Evolutionary conservation across 2,329 filamentous ascomycete genomes (phyloP).

Genomic region (Lizonia empirigonia): DNA sequence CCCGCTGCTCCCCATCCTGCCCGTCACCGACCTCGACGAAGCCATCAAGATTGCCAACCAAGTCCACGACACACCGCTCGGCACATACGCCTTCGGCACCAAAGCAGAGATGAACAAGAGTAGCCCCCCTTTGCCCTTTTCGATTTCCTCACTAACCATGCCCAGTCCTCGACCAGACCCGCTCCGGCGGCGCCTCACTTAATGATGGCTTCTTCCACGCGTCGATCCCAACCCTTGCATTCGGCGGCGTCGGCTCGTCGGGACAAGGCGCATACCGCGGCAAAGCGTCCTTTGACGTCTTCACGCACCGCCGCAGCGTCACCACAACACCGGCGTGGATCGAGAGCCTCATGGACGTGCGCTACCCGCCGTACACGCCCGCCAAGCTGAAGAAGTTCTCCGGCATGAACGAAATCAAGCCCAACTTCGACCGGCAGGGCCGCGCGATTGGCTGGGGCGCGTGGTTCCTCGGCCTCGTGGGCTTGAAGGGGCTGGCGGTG

Average conservation of each 20-base stretch:
- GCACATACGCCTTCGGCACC: constrained; percentile 83
- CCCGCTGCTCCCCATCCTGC: constrained; percentile 83
- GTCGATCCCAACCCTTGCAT: constrained; percentile 72
- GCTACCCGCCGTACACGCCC: constrained; percentile 66
- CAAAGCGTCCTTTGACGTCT: constrained; percentile 71
- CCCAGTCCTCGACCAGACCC: constrained; percentile 53
- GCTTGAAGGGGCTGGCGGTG: constrained; percentile 39
- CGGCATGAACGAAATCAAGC: constrained; percentile 58
- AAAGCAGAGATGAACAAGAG: constrained; percentile 77
- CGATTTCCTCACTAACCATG: not conserved
- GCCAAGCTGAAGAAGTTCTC: constrained; percentile 61
- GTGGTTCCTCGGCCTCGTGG: constrained; percentile 41
- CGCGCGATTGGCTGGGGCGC: constrained; percentile 39
- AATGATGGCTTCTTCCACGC: constrained; percentile 71
- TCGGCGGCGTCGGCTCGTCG: constrained; percentile 82
- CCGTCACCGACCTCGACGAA: constrained; percentile 79
- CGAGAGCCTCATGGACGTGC: constrained; percentile 68
- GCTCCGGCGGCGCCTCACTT: constrained; percentile 58
- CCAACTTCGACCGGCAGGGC: constrained; percentile 66
- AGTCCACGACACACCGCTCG: constrained; percentile 82
- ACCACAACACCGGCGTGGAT: constrained; percentile 70
- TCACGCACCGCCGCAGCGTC: constrained; percentile 66
- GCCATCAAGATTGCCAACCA: constrained; percentile 82
- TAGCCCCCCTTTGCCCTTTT: constrained; percentile 42
- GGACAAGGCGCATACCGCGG: constrained; percentile 80